Conservation (phyloP, 2,329 filamentous ascomycete species). For the Claviceps arundinis region DNA sequence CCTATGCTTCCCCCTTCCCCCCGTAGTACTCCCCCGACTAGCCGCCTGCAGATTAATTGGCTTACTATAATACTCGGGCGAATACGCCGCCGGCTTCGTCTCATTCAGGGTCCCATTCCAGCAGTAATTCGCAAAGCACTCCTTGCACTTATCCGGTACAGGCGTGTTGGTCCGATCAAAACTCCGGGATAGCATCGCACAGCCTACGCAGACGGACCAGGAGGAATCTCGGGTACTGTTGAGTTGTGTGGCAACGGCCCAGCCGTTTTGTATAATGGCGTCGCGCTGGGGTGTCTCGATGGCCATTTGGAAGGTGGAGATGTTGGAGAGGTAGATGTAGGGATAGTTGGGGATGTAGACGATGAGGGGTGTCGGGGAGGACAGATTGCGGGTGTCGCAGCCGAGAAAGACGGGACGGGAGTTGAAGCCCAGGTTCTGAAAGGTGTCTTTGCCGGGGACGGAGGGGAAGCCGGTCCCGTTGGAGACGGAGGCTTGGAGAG, state of each 20-base stretch:
- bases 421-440: conserved; percentile 46
- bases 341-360: conserved; percentile 75
- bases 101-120: conserved; percentile 65
- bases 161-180: conserved; percentile 55
- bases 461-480: conserved; percentile 44
- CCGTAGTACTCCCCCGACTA: background rate
- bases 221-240: conserved; percentile 61
- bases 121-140: conserved; percentile 76
- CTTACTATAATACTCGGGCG: conserved; percentile 15
- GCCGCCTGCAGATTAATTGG: conserved; percentile 14
- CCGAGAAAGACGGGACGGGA: conserved; percentile 49
- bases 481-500: conserved; percentile 31
- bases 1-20: too few species aligned
- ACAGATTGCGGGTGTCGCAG: conserved; percentile 43
- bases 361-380: conserved; percentile 49
- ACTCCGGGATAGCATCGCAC: conserved; percentile 69
- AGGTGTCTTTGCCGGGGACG: conserved; percentile 41
- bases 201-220: conserved; percentile 79
- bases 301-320: conserved; percentile 57
- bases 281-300: conserved; percentile 58
- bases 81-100: conserved; percentile 19
- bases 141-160: conserved; percentile 57
- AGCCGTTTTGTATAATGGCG: conserved; percentile 75
- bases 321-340: conserved; percentile 64
- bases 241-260: conserved; percentile 67